Evolutionary conservation across 768 basidiomycete species (phyloP).

Genomic region (Pisolithus tinctorius): DNA sequence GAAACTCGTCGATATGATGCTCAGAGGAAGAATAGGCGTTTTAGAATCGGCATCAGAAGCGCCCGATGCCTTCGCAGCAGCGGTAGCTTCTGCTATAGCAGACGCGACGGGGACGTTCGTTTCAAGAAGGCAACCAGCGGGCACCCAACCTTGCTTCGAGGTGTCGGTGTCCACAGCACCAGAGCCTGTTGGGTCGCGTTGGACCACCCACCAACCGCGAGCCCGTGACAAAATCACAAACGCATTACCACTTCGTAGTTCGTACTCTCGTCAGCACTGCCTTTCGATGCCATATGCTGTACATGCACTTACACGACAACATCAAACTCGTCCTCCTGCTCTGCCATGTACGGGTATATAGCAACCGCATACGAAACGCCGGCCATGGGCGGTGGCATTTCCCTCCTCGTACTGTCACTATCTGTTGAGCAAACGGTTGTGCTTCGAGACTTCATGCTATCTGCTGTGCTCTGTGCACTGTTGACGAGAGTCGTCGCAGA

Average conservation of each 20-base stretch:
- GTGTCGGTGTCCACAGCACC: slow-evolving; percentile 73
- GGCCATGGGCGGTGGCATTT: slow-evolving; percentile 36
- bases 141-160: slow-evolving; percentile 92
- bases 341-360: slow-evolving; percentile 98
- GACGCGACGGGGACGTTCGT: slow-evolving; percentile 86
- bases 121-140: slow-evolving; percentile 93
- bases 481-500: slow-evolving; percentile 29
- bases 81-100: slow-evolving; percentile 77
- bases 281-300: not conserved
- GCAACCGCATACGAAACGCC: slow-evolving; percentile 92
- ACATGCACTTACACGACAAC: slow-evolving; percentile 75
- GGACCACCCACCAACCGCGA: slow-evolving; percentile 99
- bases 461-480: slow-evolving; percentile 25
- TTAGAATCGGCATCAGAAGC: slow-evolving; percentile 36
- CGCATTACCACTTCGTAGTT: slow-evolving; percentile 66
- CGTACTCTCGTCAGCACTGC: slow-evolving; percentile 4
- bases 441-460: slow-evolving; percentile 12
- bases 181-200: slow-evolving; percentile 83
- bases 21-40: slow-evolving; percentile 81
- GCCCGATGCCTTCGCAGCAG: slow-evolving; percentile 44
- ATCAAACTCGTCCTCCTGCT: slow-evolving; percentile 97
- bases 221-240: slow-evolving; percentile 90
- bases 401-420: slow-evolving; percentile 31
- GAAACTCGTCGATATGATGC: slow-evolving; percentile 96
- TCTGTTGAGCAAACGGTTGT: slow-evolving; percentile 20